A percentile compares a stretch with the other conserved stretches of the same genome.
phyloP scores from a whole-genome alignment of 2,329 filamentous ascomycete genomes.

The Xylariomycetidae sp. region DNA sequence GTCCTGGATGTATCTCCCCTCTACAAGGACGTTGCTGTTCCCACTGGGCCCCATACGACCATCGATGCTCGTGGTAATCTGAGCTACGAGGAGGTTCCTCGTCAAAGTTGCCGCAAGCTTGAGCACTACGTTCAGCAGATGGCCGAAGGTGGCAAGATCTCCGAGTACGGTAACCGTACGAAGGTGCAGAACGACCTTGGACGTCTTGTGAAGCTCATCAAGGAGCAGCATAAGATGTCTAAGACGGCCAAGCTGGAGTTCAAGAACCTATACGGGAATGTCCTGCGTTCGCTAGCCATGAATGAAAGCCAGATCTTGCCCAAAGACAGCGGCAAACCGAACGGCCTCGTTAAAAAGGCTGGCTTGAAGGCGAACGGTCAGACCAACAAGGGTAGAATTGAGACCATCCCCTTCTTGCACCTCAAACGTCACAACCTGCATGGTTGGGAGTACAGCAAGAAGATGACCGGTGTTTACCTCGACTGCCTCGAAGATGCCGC shows the following conservation, averaged over 20 bases:
- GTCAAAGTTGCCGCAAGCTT: conserved; percentile 86
- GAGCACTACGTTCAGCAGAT: conserved; percentile 98
- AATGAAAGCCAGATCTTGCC: conserved; percentile 97
- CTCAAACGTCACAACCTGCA: conserved; percentile 89
- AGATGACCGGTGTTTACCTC: conserved; percentile 87
- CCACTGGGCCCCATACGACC: conserved; percentile 87
- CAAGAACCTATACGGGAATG: conserved; percentile 88
- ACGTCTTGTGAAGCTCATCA: conserved; percentile 96
- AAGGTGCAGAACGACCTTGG: conserved; percentile 96
- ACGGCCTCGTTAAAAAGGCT: conserved; percentile 42
- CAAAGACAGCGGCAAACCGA: conserved; percentile 67
- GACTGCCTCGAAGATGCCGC: conserved; percentile 88
- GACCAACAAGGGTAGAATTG: conserved; percentile 77
- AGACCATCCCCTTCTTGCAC: conserved; percentile 96
- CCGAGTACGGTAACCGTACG: conserved; percentile 94
- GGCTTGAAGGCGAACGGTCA: conserved; percentile 46
- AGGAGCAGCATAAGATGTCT: conserved; percentile 95
- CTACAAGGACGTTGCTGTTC: conserved; percentile 92
- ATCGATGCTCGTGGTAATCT: conserved; percentile 89
- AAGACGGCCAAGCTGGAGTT: conserved; percentile 96
- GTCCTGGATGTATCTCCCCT: conserved; percentile 77
- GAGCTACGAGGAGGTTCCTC: conserved; percentile 81
- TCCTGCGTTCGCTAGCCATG: conserved; percentile 91
- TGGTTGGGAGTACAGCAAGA: conserved; percentile 99
- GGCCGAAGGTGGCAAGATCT: conserved; percentile 97